phyloP scores from a whole-genome alignment of 768 basidiomycete genomes.

The Boletus reticulatus region DNA sequence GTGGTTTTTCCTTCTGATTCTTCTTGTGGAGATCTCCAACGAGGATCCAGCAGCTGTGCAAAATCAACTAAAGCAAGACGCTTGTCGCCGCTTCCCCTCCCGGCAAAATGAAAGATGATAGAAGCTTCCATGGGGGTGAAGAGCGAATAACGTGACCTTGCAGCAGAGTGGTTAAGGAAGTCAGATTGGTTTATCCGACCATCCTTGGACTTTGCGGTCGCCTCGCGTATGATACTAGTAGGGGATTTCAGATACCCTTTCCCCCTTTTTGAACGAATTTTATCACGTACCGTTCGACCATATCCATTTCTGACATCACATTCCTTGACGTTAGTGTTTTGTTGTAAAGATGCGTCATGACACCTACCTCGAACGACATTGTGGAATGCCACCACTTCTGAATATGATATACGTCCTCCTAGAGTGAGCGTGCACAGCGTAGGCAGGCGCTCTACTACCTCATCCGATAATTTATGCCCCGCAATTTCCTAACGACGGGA shows the following conservation, averaged over 20 bases:
- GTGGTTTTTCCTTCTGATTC: slow-evolving; percentile 38
- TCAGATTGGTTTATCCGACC: slow-evolving; percentile 96
- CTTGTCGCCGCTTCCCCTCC: slow-evolving; percentile 66
- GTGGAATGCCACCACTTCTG: slow-evolving; percentile 95
- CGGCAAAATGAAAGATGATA: slow-evolving; percentile 97
- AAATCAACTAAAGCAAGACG: slow-evolving; percentile 88
- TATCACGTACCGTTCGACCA: slow-evolving; percentile 72
- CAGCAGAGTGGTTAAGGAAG: slow-evolving; percentile 86
- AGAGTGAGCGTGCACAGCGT: slow-evolving; percentile 88
- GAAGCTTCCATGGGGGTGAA: slow-evolving; percentile 99
- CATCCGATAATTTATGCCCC: slow-evolving; percentile 95
- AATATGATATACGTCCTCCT: slow-evolving; percentile 90
- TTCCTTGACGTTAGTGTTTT: slow-evolving; percentile 2
- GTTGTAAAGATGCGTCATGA: not conserved
- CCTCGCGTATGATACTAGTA: slow-evolving; percentile 80
- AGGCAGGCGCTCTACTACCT: slow-evolving; percentile 88
- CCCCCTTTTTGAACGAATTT: not conserved
- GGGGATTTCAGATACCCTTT: slow-evolving; percentile 2
- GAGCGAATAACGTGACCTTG: slow-evolving; percentile 86
- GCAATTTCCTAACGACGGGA: slow-evolving; percentile 72
- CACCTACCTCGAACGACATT: slow-evolving; percentile 86
- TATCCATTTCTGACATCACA: slow-evolving; percentile 76
- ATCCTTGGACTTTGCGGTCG: slow-evolving; percentile 86
- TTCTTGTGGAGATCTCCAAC: slow-evolving; percentile 75
- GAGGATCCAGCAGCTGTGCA: slow-evolving; percentile 87